These are phyloP conservation scores for Celoporthe dispersa DNA, from an alignment of 2,329 filamentous ascomycete genomes.

Conservation along the genomic window DNA sequence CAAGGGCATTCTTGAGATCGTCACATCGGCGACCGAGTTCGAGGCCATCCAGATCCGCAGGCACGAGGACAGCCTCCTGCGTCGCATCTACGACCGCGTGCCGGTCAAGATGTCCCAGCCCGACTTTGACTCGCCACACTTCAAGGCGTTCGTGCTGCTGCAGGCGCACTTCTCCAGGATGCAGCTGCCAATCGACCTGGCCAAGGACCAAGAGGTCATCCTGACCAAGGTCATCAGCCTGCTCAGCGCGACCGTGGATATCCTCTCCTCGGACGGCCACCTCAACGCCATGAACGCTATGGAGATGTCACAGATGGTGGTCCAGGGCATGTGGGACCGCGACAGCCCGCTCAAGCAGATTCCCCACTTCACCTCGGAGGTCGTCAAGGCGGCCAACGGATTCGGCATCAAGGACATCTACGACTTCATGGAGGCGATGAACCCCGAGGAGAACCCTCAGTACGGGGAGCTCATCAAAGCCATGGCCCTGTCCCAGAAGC, in stretches of 20 bases:
- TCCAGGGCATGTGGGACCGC: conserved; percentile 98
- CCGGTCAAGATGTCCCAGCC: conserved; percentile 93
- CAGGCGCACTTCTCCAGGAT: conserved; percentile 98
- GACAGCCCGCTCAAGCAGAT: conserved; percentile 98
- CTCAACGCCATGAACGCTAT: conserved; percentile 98
- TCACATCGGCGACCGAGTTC: conserved; percentile 96
- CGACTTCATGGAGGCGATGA: conserved; percentile 99
- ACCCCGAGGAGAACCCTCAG: conserved; percentile 86
- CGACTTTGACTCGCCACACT: conserved; percentile 90
- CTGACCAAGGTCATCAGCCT: conserved; percentile 84
- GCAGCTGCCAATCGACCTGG: conserved; percentile 93
- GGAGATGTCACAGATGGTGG: conserved; percentile 99
- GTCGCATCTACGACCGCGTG: conserved; percentile 90
- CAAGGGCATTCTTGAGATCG: conserved; percentile 95
- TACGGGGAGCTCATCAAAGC: conserved; percentile 78
- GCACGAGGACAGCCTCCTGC: conserved; percentile 85
- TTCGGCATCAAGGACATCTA: conserved; percentile 92
- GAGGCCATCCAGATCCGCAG: conserved; percentile 92
- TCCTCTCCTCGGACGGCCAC: conserved; percentile 92
- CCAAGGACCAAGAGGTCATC: conserved; percentile 92
- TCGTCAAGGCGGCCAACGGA: conserved; percentile 80
- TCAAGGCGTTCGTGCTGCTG: conserved; percentile 96
- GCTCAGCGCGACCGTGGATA: conserved; percentile 90
- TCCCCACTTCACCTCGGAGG: conserved; percentile 85
- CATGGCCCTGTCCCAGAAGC: conserved; percentile 77